Evolutionary conservation across 108 stramenopile species (phyloP), one percentile per base, ranked within the genome.

Genomic region (Poteriospumella lacustris): DNA sequence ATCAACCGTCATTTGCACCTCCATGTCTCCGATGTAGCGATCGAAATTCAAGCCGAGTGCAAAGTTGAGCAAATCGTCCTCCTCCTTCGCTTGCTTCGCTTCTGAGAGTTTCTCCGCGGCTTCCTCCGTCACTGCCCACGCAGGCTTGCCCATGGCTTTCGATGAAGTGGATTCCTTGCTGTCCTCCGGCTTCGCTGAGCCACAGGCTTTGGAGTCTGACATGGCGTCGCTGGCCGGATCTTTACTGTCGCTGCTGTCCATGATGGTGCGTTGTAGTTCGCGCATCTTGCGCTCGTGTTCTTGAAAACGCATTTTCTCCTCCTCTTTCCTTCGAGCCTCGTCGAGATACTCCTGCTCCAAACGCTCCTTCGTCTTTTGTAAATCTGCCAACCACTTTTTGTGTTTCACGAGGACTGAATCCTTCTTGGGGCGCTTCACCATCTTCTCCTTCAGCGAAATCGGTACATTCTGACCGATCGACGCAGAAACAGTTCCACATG

Each of bases 121-220:
- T 2, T 79, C 85, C 82, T 91, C 89, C 0, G 91, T 88, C 76
- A 90, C 82, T 24, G 91, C 91, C 92, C 92, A 93, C 44, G 70
- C n/a, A 38, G 12, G 58, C 43, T 34, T n/a, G n/a, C n/a, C n/a
- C n/a, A n/a, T n/a, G n/a, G n/a, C n/a, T n/a, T n/a, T n/a, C n/a
- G n/a, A n/a, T n/a, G n/a, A n/a, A n/a, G n/a, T n/a, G n/a, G n/a
- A n/a, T n/a, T n/a, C n/a, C n/a, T n/a, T n/a, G n/a, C n/a, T n/a
- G n/a, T n/a, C n/a, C n/a, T n/a, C n/a, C n/a, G n/a, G n/a, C n/a
- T n/a, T n/a, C n/a, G n/a, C n/a, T n/a, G n/a, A n/a, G n/a, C n/a
- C n/a, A n/a, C n/a, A n/a, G n/a, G n/a, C n/a, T n/a, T n/a, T n/a
- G n/a, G n/a, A n/a, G n/a, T n/a, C n/a, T n/a, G n/a, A n/a, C n/a